Evolutionary conservation across 306 rosid genomes (phyloP).

Genomic region (Dalbergia cultrata): DNA sequence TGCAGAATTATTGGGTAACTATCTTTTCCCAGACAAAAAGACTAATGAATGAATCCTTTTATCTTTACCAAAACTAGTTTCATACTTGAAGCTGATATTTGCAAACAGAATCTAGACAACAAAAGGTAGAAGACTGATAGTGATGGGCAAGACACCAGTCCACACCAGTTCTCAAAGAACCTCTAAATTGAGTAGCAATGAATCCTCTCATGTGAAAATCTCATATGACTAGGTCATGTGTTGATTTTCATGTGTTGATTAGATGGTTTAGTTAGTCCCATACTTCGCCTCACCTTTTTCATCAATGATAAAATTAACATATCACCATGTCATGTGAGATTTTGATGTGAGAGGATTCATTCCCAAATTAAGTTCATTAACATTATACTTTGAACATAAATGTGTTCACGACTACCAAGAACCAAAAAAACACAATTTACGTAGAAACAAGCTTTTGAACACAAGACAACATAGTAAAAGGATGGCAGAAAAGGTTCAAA

Average conservation of each 20-base stretch:
- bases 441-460: background rate
- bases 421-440: slow-evolving; percentile 5
- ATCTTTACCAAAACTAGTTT: slow-evolving; percentile 16
- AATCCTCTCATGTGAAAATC: too few relatives aligned
- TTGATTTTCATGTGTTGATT: too few relatives aligned
- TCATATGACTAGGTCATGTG: too few relatives aligned
- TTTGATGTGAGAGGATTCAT: too few relatives aligned
- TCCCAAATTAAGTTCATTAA: slow-evolving; percentile 12
- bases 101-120: slow-evolving; percentile 3
- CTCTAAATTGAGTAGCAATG: background rate
- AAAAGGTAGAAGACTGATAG: slow-evolving; percentile 10
- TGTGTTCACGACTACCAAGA: background rate
- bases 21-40: background rate
- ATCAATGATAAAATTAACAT: too few relatives aligned
- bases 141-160: background rate
- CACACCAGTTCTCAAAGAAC: background rate
- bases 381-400: background rate
- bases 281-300: too few relatives aligned
- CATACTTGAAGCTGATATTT: slow-evolving; percentile 20
- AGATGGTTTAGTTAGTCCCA: too few relatives aligned
- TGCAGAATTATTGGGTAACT: slow-evolving; percentile 18
- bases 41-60: slow-evolving; percentile 20
- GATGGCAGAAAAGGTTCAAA: slow-evolving; percentile 40
- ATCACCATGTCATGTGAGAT: too few relatives aligned
- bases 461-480: background rate